These are phyloP conservation scores for Macaranga tanarius DNA, from an alignment of 441 rosid species.

Conservation along the genomic window DNA sequence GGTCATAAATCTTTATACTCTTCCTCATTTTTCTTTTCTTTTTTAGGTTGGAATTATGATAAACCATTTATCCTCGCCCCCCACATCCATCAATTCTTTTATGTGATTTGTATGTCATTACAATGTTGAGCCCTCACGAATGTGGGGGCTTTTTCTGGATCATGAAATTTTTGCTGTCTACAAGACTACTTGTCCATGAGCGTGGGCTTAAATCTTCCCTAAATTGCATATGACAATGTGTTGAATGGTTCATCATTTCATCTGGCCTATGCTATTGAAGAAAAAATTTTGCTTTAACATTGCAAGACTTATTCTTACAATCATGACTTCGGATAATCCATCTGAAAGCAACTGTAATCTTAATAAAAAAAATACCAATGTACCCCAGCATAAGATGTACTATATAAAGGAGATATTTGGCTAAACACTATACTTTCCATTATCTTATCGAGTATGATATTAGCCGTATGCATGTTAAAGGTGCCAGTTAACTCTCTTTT, in stretches of 20 bases:
- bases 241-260: background rate
- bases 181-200: background rate
- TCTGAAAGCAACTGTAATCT: background rate
- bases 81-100: background rate
- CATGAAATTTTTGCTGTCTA: background rate
- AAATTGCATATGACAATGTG: background rate
- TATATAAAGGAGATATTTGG: background rate
- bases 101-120: background rate
- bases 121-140: background rate
- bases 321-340: background rate
- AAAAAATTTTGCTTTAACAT: background rate
- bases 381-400: background rate
- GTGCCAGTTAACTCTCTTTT: background rate
- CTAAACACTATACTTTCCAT: background rate
- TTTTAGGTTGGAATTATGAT: slow-evolving; percentile 1
- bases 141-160: background rate
- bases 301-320: background rate
- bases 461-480: background rate
- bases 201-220: background rate
- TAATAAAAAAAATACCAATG: background rate
- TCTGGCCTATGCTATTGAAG: background rate
- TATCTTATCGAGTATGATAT: too few species aligned
- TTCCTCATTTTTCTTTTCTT: slow-evolving; percentile 10
- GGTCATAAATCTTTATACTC: slow-evolving; percentile 39
- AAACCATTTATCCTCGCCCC: background rate